Evolutionary conservation across 768 basidiomycete species (phyloP).

Genomic region (Lanmaoa rubissima): DNA sequence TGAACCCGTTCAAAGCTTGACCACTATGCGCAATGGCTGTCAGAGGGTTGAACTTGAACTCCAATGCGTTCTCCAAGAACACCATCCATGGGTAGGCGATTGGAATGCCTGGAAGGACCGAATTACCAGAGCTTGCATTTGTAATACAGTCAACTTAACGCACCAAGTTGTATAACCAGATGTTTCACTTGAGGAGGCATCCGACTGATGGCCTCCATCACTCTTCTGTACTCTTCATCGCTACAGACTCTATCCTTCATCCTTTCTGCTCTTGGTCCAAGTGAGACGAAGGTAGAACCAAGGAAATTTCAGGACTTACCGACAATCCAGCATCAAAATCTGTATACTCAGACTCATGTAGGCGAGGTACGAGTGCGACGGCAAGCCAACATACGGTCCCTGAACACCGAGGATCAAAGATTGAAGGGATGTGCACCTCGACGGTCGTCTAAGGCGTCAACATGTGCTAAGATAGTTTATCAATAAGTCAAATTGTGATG

Average conservation of each 20-base stretch:
- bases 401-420: constrained; percentile 70
- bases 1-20: constrained; percentile 70
- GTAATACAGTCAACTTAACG: not conserved
- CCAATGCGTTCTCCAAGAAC: constrained; percentile 77
- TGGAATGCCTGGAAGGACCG: constrained; percentile 52
- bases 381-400: constrained; percentile 80
- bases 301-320: constrained; percentile 42
- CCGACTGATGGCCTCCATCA: constrained; percentile 59
- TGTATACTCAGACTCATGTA: constrained; percentile 77
- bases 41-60: constrained; percentile 83
- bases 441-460: constrained; percentile 70
- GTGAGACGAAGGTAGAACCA: constrained; percentile 1
- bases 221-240: constrained; percentile 62
- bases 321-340: constrained; percentile 79
- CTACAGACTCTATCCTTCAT: constrained; percentile 82
- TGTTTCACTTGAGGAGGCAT: constrained; percentile 75
- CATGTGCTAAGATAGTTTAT: constrained; percentile 10
- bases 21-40: constrained; percentile 70
- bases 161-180: constrained; percentile 78
- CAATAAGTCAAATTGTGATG: not conserved
- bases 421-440: constrained; percentile 61
- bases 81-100: constrained; percentile 94
- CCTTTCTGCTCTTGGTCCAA: constrained; percentile 68
- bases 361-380: constrained; percentile 79
- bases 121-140: not conserved